phyloP scores from a whole-genome alignment of 306 rosid species.

The Ammopiptanthus mongolicus region DNA sequence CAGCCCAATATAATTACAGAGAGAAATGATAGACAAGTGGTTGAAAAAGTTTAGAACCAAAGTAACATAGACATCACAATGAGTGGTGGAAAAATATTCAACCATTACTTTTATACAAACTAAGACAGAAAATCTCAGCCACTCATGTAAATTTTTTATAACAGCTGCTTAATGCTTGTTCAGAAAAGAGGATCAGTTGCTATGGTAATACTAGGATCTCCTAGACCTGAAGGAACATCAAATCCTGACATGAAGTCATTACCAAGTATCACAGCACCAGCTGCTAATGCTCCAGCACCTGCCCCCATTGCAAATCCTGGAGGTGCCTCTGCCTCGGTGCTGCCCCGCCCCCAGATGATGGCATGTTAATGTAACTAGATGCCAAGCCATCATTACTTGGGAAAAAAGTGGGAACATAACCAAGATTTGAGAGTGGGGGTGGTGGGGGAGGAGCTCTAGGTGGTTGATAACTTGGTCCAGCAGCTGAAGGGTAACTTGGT shows the following conservation, averaged over 20 bases:
- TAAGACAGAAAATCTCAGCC: too few relatives aligned
- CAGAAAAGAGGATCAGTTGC: conserved; percentile 63
- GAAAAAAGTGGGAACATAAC: conserved; percentile 45
- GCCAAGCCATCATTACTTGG: conserved; percentile 43
- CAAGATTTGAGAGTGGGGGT: conserved; percentile 42
- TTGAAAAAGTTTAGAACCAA: too few relatives aligned
- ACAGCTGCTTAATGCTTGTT: neutral
- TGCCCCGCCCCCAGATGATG: conserved; percentile 39
- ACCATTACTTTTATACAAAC: too few relatives aligned
- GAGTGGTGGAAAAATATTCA: too few relatives aligned
- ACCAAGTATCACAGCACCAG: conserved; percentile 80
- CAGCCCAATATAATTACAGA: neutral
- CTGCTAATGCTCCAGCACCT: conserved; percentile 71
- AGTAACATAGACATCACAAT: too few relatives aligned
- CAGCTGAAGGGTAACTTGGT: conserved; percentile 17
- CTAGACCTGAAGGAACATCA: conserved; percentile 40
- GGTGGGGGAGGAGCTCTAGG: conserved; percentile 22
- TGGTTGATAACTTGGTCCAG: conserved; percentile 40
- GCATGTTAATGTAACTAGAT: conserved; percentile 38
- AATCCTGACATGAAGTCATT: conserved; percentile 71
- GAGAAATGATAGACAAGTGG: too few relatives aligned
- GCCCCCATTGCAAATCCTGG: conserved; percentile 57
- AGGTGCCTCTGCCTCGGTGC: conserved; percentile 37
- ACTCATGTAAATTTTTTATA: neutral
- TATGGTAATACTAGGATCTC: conserved; percentile 46